Base-by-base conservation (phyloP, 345 rosid genomes). In the Excoecaria cochinchinensis region DNA sequence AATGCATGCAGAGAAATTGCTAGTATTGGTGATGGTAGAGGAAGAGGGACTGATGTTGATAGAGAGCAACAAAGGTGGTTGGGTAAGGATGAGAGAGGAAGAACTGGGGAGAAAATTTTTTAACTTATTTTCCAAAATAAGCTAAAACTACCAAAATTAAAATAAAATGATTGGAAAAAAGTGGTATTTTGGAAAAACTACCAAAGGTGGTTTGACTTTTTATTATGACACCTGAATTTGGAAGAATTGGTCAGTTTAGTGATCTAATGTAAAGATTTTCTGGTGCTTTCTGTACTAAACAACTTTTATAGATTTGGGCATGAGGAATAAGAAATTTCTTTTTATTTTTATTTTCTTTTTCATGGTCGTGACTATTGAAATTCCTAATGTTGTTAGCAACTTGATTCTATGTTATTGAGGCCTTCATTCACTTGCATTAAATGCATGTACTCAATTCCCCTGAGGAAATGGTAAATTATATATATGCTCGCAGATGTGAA, bases 261-360 rank as follows among this genome's bases (percentile, higher is more conserved):
- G 17, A 31, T 61, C 13, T 12, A 4, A 2, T 36, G 17, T 61
- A 61, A 31, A 61, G 0, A 11, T 14, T 61, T 61, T 14, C 44
- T 31, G 31, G 66, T 38, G 25, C 19, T 11, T 31, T 61, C 42
- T 13, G 66, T 13, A 14, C 1, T 13, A 13, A 16, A 61, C 19
- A 36, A 25, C 17, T 8, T 31, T 15, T 1, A 19, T 24, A 67
- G 79, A 44, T 65, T 70, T 38, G 38, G 58, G 77, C 72, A 56
- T 48, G 51, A 76, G 56, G 59, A 70, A 58, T 11, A 70, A 65
- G 44, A 5, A 57, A 19, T 46, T 73, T 24, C 50, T 21, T 47
- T 60, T 64, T 6, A 56, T 56, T 56, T n/a, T 56, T 10, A 56
- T 1, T 8, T 7, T 39, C 5, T 36, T 17, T 11, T 14, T 16